Conservation (phyloP, 1,284 basidiomycete species). For the Cutaneotrichosporon spelunceum region DNA sequence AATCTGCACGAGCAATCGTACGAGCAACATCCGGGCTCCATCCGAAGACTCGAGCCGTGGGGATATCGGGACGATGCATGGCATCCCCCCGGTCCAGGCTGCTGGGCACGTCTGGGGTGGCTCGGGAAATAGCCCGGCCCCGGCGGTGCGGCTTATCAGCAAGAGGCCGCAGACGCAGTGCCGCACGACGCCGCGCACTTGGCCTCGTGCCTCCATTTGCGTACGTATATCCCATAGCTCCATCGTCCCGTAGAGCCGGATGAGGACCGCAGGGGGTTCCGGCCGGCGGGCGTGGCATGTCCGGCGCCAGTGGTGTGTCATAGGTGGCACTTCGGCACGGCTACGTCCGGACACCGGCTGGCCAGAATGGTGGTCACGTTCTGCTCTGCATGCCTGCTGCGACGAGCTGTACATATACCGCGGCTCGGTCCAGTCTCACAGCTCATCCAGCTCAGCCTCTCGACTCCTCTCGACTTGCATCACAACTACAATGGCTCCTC, state of each 20-base stretch:
- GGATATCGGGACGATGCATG: conserved; percentile 1
- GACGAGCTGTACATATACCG: neutral
- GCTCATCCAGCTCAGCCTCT: neutral
- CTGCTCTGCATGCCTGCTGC: neutral
- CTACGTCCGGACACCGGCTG: neutral
- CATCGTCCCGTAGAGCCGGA: too few species aligned
- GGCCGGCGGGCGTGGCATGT: neutral
- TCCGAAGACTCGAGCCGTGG: neutral
- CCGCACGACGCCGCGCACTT: too few species aligned
- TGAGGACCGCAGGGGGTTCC: neutral
- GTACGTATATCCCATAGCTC: too few species aligned
- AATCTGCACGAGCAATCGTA: neutral
- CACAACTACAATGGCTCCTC: conserved; percentile 14
- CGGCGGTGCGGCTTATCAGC: neutral
- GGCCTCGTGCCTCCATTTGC: too few species aligned
- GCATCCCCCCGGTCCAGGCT: neutral
- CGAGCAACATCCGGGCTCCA: neutral
- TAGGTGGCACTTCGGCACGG: neutral
- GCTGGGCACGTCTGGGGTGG: neutral
- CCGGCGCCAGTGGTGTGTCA: neutral
- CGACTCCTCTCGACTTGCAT: neutral
- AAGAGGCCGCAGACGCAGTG: neutral
- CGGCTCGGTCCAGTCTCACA: too few species aligned
- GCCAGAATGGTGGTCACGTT: neutral
- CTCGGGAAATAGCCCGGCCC: neutral